Conservation (phyloP, 176 grass and related monocot species). For the Carex pumila region DNA sequence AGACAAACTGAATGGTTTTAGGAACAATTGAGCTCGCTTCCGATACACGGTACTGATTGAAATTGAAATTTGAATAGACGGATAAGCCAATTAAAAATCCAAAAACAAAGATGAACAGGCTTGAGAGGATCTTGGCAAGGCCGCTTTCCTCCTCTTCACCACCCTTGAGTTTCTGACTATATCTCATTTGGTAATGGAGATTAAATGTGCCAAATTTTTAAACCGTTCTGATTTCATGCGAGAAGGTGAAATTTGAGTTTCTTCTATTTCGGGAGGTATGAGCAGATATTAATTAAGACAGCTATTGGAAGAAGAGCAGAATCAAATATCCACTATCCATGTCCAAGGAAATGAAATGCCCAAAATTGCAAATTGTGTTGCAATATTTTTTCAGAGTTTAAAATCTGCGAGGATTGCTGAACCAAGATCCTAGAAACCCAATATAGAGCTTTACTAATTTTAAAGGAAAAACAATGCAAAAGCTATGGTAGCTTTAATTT, state of each 20-base stretch:
- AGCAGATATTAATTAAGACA: neutral
- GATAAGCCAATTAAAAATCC: slow-evolving; percentile 50
- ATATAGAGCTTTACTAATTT: slow-evolving; percentile 16
- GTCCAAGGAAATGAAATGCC: neutral
- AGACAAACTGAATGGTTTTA: slow-evolving; percentile 18
- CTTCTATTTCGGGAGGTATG: slow-evolving; percentile 9
- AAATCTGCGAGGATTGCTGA: neutral
- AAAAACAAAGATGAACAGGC: slow-evolving; percentile 57
- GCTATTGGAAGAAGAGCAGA: slow-evolving; percentile 5
- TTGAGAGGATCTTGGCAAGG: slow-evolving; percentile 37
- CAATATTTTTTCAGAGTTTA: neutral
- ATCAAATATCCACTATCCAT: slow-evolving; percentile 3
- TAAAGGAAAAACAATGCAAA: neutral
- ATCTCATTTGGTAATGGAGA: slow-evolving; percentile 20
- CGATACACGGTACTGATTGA: slow-evolving; percentile 16
- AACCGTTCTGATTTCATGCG: neutral
- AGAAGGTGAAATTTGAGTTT: slow-evolving; percentile 12
- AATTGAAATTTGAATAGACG: slow-evolving; percentile 27
- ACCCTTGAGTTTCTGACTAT: slow-evolving; percentile 7
- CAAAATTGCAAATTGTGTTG: slow-evolving; percentile 6
- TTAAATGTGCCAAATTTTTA: neutral
- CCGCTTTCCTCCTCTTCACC: slow-evolving; percentile 25
- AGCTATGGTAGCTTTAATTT: neutral
- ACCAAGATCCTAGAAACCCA: slow-evolving; percentile 10
- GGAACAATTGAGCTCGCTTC: slow-evolving; percentile 22